Conservation (phyloP, 306 rosid genomes). For the Gynostemma pentaphyllum region DNA sequence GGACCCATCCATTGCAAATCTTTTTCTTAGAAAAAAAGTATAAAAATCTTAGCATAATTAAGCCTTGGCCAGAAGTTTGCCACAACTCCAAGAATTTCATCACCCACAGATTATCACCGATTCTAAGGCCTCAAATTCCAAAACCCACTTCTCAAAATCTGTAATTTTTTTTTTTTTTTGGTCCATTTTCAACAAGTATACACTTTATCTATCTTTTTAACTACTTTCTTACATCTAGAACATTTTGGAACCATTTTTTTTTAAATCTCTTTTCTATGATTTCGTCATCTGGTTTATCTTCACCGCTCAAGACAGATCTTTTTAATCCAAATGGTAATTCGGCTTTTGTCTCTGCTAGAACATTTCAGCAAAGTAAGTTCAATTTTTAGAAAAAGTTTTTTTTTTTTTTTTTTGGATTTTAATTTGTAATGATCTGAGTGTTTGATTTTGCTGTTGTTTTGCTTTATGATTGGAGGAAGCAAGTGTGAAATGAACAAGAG, state of each 20-base stretch:
- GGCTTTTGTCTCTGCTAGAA: slow-evolving; percentile 25
- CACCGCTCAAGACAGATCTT: slow-evolving; percentile 36
- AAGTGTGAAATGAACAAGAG: slow-evolving; percentile 58
- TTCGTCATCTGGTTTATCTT: slow-evolving; percentile 27
- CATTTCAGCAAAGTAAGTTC: slow-evolving; percentile 35
- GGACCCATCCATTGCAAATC: no score
- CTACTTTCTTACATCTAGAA: background rate
- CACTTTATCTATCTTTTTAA: background rate
- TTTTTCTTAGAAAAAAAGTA: no score
- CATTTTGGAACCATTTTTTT: background rate
- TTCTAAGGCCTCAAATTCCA: background rate
- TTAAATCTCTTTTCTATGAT: slow-evolving; percentile 31
- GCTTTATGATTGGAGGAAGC: slow-evolving; percentile 45
- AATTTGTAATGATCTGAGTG: slow-evolving; percentile 4
- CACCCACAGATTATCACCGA: slow-evolving; percentile 22
- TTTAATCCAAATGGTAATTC: slow-evolving; percentile 18
- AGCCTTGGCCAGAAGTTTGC: slow-evolving; percentile 21
- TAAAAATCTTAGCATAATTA: background rate
- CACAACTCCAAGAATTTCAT: slow-evolving; percentile 26
- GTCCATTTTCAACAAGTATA: background rate
- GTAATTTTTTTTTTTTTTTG: background rate
- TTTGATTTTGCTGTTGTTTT: background rate
- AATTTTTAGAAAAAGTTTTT: background rate
- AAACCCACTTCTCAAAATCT: background rate
- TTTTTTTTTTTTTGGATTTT: background rate